A percentile compares a stretch with the other conserved stretches of the same genome.
Evolutionary conservation across 257 asterid genomes (phyloP).

Genomic region (Lithospermum erythrorhizon): DNA sequence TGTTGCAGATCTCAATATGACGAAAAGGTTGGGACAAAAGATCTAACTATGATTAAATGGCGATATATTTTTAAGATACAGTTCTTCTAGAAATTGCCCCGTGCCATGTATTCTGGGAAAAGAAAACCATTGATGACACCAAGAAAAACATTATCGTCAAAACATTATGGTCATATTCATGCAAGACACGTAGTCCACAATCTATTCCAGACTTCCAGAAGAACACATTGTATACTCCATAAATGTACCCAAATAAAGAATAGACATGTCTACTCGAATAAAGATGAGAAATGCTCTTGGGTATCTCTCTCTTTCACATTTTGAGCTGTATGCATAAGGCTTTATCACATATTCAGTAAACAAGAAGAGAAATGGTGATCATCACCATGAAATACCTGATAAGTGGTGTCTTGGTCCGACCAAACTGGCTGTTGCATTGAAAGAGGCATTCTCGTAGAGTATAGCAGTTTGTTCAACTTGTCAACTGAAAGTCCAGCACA

Average conservation of each 20-base stretch:
- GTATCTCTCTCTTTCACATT: not conserved
- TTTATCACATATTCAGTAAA: not conserved
- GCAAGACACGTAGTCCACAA: too few species aligned
- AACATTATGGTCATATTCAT: too few species aligned
- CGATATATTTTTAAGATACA: not conserved
- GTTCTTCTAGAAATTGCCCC: not conserved
- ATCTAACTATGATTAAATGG: not conserved
- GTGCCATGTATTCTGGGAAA: not conserved
- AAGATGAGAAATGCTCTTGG: not conserved
- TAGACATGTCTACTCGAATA: not conserved
- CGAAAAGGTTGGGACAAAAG: not conserved
- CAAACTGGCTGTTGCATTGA: slow-evolving; percentile 73
- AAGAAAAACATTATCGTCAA: too few species aligned
- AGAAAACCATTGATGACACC: not conserved
- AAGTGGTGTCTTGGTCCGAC: slow-evolving; percentile 64
- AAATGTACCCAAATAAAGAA: too few species aligned
- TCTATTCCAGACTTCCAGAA: too few species aligned
- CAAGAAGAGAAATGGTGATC: not conserved
- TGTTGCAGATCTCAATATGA: too few species aligned
- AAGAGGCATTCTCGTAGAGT: slow-evolving; percentile 57
- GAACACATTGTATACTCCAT: too few species aligned
- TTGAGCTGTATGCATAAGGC: not conserved
- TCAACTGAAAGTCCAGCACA: slow-evolving; percentile 64
- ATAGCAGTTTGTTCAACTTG: slow-evolving; percentile 48
- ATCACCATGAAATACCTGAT: slow-evolving; percentile 22